Evolutionary conservation across 495 filamentous ascomycete species (phyloP).

Genomic region (Penicillium ochrochloron): DNA sequence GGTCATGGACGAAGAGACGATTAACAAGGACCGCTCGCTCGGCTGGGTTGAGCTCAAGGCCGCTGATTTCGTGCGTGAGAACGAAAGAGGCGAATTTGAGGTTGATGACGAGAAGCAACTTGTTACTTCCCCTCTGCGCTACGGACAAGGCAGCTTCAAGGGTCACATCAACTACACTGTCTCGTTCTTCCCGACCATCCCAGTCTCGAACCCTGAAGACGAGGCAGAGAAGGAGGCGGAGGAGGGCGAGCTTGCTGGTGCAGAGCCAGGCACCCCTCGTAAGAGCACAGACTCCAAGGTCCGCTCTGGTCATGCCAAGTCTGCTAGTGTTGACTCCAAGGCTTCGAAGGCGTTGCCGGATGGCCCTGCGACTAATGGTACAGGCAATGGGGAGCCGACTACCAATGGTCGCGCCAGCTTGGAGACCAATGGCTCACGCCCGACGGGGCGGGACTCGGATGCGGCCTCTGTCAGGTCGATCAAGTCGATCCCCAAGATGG

Average conservation of each 20-base stretch:
- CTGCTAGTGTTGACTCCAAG: conserved; percentile 40
- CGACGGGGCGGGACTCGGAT: conserved; percentile 41
- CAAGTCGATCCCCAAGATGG: conserved; percentile 73
- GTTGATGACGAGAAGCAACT: conserved; percentile 78
- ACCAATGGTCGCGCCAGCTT: conserved; percentile 43
- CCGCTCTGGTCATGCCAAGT: conserved; percentile 37
- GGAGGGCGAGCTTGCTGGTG: conserved; percentile 18
- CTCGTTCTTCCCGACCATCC: conserved; percentile 87
- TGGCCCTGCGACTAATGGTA: conserved; percentile 29
- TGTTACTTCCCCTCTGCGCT: conserved; percentile 61
- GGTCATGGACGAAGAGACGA: conserved; percentile 94
- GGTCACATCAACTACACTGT: conserved; percentile 82
- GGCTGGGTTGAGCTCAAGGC: conserved; percentile 76
- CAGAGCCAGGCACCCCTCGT: conserved; percentile 34
- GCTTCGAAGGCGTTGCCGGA: conserved; percentile 30
- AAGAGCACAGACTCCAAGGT: conserved; percentile 43
- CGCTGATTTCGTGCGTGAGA: conserved; percentile 77
- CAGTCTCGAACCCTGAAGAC: conserved; percentile 91
- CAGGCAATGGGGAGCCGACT: conserved; percentile 36
- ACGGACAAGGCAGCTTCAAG: conserved; percentile 71
- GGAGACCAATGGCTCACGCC: conserved; percentile 39
- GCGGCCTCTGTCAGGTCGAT: conserved; percentile 41
- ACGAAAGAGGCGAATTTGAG: conserved; percentile 78
- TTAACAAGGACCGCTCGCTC: conserved; percentile 85
- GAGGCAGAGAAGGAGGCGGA: conserved; percentile 68